Evolutionary conservation across 139 green algal species (phyloP), one percentile per base, ranked within the genome.

Genomic region (Chloropicon primus): DNA sequence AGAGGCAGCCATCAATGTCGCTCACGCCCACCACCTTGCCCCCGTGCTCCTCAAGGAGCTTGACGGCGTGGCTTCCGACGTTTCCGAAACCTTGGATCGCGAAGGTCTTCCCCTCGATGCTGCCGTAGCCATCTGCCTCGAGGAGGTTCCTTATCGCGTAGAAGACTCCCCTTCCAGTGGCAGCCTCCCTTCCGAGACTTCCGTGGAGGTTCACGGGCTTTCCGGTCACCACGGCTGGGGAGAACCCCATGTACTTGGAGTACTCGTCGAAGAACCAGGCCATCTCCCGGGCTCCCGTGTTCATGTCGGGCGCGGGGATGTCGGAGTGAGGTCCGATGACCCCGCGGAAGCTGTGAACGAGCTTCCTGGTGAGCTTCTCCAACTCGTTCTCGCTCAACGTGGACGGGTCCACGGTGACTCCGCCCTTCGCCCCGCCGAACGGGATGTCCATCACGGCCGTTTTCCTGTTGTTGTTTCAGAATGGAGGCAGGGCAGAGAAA

Each of bases 31-130:
- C 80, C 23, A 97, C 87, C 53, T 86, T 87, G 72, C 84, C 92
- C 21, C 92, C 92, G 21, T 87, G 76, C 71, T 96, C 87, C 22
- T 86, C 28, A 24, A 96, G 81, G 72, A 93, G 84, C 76, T 94
- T 77, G 10, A 85, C 85, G 0, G 85, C 84, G 83, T 85, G 90
- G 1, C 82, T 82, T 89, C 2, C 88, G 73, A 97, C 92, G 78
- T 97, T 97, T 79, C 93, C 93, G 89, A 96, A 97, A 27, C 93
- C 93, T 89, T 96, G 86, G 76, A 96, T 93, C 3, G 92, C 90
- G 77, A 94, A 93, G 2, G 73, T 88, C 71, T 92, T 90, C 73
- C 89, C 87, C 28, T 87, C 26, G 25, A 85, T 26, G 25, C 80
- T 22, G 24, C 23, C 21, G 78, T 26, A 78, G 79, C 71, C 23